Base-by-base conservation (phyloP, 2,329 filamentous ascomycete species). In the Biscogniauxia marginata region DNA sequence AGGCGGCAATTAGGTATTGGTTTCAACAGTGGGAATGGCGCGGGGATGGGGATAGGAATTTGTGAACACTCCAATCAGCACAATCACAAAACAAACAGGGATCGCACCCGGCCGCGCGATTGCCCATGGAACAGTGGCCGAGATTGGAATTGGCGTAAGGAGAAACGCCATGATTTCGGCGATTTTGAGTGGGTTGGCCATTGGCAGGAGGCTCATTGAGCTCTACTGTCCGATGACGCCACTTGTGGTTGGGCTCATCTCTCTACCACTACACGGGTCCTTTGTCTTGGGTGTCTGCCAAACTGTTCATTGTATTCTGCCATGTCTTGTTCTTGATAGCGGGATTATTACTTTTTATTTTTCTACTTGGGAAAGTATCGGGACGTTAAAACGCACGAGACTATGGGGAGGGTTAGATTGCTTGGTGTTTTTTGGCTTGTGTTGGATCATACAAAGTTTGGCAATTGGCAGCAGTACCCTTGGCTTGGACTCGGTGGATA, bases 181-280 rank as follows among this genome's bases (percentile, higher is more conserved):
- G 89, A 93, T 70, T 77, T 93, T 79, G 92, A 96, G 85, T 96
- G 93, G 88, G 91, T 96, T 86, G 92, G 92, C 80, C 91, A 90
- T 77, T 96, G 90, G 86, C 86, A 90, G 74, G 86, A 86, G 65
- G 74, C 74, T 69, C 72, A 75, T 63, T 77, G 65, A 61, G 60
- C 48, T 60, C 62, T 61, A 5, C 25, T 69, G 54, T 64, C 67
- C 61, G 57, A 62, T 73, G 67, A 72, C 71, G 79, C 73, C 84
- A 84, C 82, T 86, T 85, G 83, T 86, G 77, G 82, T 83, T 83
- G 74, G 71, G 76, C 75, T 75, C 74, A 68, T 69, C 59, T 63
- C 59, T 69, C 56, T 60, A 66, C 61, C 50, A 60, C 52, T 54
- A 43, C 55, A 62, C 48, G 57, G 63, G 64, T 62, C 63, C 54